phyloP scores from a whole-genome alignment of 148 eudicot species.

The Rhododendron molle region DNA sequence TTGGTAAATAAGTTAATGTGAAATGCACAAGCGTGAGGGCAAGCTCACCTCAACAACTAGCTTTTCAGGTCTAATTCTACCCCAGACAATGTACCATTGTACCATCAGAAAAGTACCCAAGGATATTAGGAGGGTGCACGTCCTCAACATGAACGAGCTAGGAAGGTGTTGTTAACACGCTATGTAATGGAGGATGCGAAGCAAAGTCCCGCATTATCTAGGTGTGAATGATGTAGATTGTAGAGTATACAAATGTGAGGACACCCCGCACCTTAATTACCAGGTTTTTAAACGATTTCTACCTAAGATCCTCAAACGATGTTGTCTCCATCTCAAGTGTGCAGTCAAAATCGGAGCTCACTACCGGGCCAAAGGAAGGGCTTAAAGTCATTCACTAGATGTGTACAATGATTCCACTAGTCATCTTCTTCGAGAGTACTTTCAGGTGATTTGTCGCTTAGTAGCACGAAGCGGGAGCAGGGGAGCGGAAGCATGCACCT shows the following conservation, averaged over 20 bases:
- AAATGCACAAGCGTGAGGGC: neutral
- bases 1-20: neutral
- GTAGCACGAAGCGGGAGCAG: too few species aligned
- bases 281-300: neutral
- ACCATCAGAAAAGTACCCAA: neutral
- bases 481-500: too few species aligned
- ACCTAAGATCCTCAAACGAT: neutral
- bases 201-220: neutral
- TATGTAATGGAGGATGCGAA: neutral
- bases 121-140: neutral
- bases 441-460: neutral
- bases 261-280: neutral
- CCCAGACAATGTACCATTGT: neutral
- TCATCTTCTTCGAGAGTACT: neutral
- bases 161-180: neutral
- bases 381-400: neutral
- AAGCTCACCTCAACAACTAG: neutral
- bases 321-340: neutral
- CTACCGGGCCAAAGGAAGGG: neutral
- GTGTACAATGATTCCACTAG: too few species aligned
- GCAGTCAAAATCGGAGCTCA: neutral
- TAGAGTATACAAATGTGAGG: neutral
- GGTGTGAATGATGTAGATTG: neutral
- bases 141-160: neutral
- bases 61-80: neutral